These are phyloP conservation scores for Skeletonema tropicum DNA, from an alignment of 108 stramenopile genomes.

Conservation along the genomic window DNA sequence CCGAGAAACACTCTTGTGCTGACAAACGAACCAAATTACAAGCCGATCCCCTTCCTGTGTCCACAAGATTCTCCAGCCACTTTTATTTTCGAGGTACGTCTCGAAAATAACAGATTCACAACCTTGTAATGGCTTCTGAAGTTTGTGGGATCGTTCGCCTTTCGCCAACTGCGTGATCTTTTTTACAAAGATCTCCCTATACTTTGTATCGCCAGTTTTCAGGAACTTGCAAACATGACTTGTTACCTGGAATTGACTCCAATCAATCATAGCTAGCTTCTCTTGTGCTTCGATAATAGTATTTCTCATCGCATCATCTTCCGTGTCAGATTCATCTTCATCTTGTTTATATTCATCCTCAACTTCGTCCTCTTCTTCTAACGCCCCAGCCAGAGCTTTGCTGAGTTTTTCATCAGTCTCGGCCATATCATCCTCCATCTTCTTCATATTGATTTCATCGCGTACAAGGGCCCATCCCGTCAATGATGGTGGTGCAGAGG, in stretches of 20 bases:
- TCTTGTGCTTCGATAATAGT: background rate
- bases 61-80: conserved; percentile 56
- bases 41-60: conserved; percentile 25
- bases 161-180: conserved; percentile 46
- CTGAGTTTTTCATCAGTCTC: conserved; percentile 25
- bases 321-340: background rate
- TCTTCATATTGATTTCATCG: conserved; percentile 20
- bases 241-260: conserved; percentile 25
- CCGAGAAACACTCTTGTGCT: conserved; percentile 57
- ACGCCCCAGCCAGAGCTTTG: conserved; percentile 20
- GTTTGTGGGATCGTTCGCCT: conserved; percentile 53
- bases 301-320: background rate
- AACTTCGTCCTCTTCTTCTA: conserved; percentile 6
- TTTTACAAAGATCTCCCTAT: conserved; percentile 48
- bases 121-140: conserved; percentile 54
- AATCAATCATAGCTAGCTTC: conserved; percentile 14
- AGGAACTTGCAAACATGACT: conserved; percentile 60
- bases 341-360: background rate
- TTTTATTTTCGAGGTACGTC: conserved; percentile 60
- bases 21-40: conserved; percentile 50
- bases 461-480: conserved; percentile 16
- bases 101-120: conserved; percentile 52
- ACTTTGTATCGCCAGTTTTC: conserved; percentile 43
- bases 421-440: conserved; percentile 7
- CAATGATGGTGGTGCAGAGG: background rate